A percentile compares a stretch with the other conserved stretches of the same genome.
phyloP scores from a whole-genome alignment of 108 stramenopile species.

The Nitzschia putrida region DNA sequence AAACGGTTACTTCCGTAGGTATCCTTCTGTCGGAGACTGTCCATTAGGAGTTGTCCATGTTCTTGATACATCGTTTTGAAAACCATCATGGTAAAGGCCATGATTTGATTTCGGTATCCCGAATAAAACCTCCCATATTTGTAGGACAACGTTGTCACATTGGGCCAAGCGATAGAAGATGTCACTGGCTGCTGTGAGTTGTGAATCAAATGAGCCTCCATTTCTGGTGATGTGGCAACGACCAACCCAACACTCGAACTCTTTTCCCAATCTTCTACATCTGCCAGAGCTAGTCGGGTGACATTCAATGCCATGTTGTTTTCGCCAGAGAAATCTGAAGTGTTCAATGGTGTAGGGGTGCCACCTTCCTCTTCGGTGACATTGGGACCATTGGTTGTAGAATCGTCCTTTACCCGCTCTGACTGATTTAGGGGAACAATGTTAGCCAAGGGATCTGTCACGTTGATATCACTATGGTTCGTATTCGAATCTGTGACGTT shows the following conservation, averaged over 20 bases:
- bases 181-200: background rate
- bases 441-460: too few species aligned
- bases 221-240: background rate
- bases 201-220: background rate
- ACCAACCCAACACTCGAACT: background rate
- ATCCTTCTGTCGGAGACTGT: slow-evolving; percentile 30
- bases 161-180: slow-evolving; percentile 13
- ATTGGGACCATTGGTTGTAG: background rate
- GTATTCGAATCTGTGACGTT: too few species aligned
- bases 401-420: background rate
- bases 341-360: background rate
- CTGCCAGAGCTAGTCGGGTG: background rate
- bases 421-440: background rate
- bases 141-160: slow-evolving; percentile 13
- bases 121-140: slow-evolving; percentile 5
- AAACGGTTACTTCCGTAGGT: slow-evolving; percentile 22
- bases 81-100: slow-evolving; percentile 28
- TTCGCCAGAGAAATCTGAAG: too few species aligned
- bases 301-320: too few species aligned
- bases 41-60: slow-evolving; percentile 21
- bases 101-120: slow-evolving; percentile 40
- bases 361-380: background rate
- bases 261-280: background rate
- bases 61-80: slow-evolving; percentile 13
- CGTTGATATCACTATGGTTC: too few species aligned